Evolutionary conservation across 1,284 basidiomycete species (phyloP), one percentile per base, ranked within the genome.

Genomic region (Fomes fomentarius): DNA sequence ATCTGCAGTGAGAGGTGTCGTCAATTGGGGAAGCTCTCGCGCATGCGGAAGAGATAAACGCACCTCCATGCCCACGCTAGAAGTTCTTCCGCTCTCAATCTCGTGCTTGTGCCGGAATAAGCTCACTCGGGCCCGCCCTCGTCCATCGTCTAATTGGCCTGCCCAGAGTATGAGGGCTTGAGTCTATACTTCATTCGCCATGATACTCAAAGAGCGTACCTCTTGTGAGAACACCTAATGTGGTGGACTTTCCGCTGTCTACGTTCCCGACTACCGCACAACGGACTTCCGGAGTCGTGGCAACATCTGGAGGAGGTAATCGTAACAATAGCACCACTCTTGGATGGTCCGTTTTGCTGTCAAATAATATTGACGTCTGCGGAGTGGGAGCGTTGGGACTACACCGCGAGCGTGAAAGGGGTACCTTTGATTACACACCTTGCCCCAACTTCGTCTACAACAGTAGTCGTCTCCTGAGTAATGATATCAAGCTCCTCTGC

Each of bases 41-140:
- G n/a, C n/a, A n/a, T n/a, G n/a, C n/a, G n/a, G n/a, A n/a, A n/a
- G n/a, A n/a, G n/a, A n/a, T 34, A 46, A 71, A 43, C 45, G 33
- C 63, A 93, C 94, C 81, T 98, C 96, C 87, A 97, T 94, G 39
- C 97, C 96, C 30, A 98, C 93, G 56, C 90, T 94, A 26, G 92
- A 94, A 0, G 96, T 98, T 50, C 97, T 78, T 1, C 97, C 96
- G 10, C 91, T 94, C 75, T 99, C 96, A 58, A 98, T 79, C 72
- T 99, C 96, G 68, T 99, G 96, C 70, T 98, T 98, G 73, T 99
- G 97, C 42, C 96, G 80, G 74, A 98, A 98, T 7, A 99, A 77
- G 3, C 90, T 89, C 8, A 98, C 91, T 47, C 96, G 90, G 1
- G 96, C 96, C 54, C 89, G 87, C 1, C 96, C 96, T 70, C 97